Evolutionary conservation across 345 rosid species (phyloP).

Genomic region (Mercurialis annua): DNA sequence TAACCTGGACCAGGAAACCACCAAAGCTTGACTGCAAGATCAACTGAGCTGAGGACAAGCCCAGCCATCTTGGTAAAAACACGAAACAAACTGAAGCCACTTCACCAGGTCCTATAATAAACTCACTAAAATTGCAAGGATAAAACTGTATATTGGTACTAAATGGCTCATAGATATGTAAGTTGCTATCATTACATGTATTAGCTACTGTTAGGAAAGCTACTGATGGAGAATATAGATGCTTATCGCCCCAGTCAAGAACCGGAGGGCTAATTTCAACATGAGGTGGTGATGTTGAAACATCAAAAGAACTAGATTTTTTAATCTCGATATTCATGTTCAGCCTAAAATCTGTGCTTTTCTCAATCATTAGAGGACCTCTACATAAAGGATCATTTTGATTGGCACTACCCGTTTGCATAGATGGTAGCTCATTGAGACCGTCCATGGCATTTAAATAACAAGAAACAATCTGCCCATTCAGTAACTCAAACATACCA

Average conservation of each 20-base stretch:
- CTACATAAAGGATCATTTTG: slow-evolving; percentile 40
- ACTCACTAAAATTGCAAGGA: slow-evolving; percentile 57
- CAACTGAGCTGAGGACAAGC: slow-evolving; percentile 53
- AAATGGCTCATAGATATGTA: slow-evolving; percentile 58
- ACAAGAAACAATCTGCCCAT: slow-evolving; percentile 55
- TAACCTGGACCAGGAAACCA: slow-evolving; percentile 60
- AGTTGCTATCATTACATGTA: slow-evolving; percentile 52
- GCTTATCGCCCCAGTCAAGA: slow-evolving; percentile 57
- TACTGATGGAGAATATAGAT: slow-evolving; percentile 50
- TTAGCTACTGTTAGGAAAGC: slow-evolving; percentile 53
- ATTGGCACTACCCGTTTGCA: slow-evolving; percentile 24
- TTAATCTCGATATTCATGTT: slow-evolving; percentile 31
- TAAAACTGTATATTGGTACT: slow-evolving; percentile 58
- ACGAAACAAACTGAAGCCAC: slow-evolving; percentile 57
- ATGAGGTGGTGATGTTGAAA: slow-evolving; percentile 31
- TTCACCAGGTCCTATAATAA: slow-evolving; percentile 56
- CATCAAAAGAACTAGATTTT: slow-evolving; percentile 30
- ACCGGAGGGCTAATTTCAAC: slow-evolving; percentile 51
- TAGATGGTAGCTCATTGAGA: slow-evolving; percentile 30
- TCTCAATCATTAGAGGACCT: slow-evolving; percentile 33
- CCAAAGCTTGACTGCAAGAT: slow-evolving; percentile 67
- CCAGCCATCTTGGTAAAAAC: slow-evolving; percentile 58
- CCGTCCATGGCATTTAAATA: slow-evolving; percentile 40
- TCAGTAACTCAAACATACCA: slow-evolving; percentile 40
- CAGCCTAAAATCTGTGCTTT: slow-evolving; percentile 27